phyloP scores from a whole-genome alignment of 2,329 filamentous ascomycete species.

The Coniella lustricola region DNA sequence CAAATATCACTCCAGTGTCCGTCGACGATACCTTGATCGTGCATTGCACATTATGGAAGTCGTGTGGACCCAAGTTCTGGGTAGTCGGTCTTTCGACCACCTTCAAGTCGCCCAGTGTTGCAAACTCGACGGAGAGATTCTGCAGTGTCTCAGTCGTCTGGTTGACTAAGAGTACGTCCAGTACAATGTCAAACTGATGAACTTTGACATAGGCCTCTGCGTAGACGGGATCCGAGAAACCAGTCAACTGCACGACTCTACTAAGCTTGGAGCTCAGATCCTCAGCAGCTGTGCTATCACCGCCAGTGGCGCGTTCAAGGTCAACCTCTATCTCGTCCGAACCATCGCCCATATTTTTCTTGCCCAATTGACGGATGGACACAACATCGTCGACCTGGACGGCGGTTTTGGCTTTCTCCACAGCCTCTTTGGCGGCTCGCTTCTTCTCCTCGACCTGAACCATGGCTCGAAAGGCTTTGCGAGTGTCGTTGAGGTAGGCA shows the following conservation, averaged over 20 bases:
- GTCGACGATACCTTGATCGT: conserved; percentile 98
- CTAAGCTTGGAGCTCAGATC: conserved; percentile 91
- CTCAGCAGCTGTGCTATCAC: conserved; percentile 69
- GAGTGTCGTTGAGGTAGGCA: conserved; percentile 89
- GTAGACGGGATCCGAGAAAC: conserved; percentile 96
- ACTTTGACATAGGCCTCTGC: conserved; percentile 99
- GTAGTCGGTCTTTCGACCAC: conserved; percentile 95
- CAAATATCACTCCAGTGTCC: conserved; percentile 97
- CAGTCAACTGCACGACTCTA: conserved; percentile 92
- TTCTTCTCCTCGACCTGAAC: conserved; percentile 97
- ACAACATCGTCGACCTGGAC: conserved; percentile 95
- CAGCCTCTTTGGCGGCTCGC: conserved; percentile 86
- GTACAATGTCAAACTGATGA: conserved; percentile 95
- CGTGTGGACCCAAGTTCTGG: conserved; percentile 89
- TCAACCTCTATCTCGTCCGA: conserved; percentile 82
- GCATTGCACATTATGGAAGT: conserved; percentile 97
- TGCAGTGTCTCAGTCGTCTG: conserved; percentile 95
- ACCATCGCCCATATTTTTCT: conserved; percentile 79
- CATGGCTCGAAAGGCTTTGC: conserved; percentile 94
- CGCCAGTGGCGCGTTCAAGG: conserved; percentile 88
- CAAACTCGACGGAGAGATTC: conserved; percentile 95
- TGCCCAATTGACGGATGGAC: conserved; percentile 83
- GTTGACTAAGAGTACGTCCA: conserved; percentile 94
- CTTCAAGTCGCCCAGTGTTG: conserved; percentile 95
- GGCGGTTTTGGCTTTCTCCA: conserved; percentile 86